Conservation (phyloP, 208 protist genomes). For the Plasmodiophora brassicae region DNA sequence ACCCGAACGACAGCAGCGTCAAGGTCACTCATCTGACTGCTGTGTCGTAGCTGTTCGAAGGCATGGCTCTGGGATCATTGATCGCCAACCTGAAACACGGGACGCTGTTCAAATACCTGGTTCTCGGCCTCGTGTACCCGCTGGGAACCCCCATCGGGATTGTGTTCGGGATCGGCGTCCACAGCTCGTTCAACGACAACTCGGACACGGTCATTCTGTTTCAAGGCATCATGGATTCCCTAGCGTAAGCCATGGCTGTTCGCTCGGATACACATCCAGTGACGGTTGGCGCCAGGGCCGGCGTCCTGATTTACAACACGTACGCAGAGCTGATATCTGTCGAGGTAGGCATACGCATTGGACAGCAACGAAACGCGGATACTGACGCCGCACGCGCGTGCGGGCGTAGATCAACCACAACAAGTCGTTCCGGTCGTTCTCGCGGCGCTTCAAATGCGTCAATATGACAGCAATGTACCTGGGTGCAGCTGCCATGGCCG, state of each 20-base stretch:
- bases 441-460: not conserved
- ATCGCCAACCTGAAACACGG: not conserved
- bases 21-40: too few species aligned
- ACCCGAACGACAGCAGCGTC: too few species aligned
- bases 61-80: not conserved
- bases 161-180: not conserved
- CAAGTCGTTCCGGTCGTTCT: not conserved
- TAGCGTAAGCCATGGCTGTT: not conserved
- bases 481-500: not conserved
- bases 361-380: not conserved
- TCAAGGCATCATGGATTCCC: not conserved
- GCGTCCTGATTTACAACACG: constrained; percentile 10
- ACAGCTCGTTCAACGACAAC: not conserved
- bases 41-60: constrained; percentile 25
- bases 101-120: not conserved
- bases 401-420: not conserved
- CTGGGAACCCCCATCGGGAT: not conserved
- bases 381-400: not conserved
- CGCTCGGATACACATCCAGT: not conserved
- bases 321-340: not conserved
- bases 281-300: not conserved
- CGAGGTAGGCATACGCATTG: too few species aligned
- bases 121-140: not conserved
- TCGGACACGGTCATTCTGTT: not conserved
- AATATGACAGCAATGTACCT: not conserved